Evolutionary conservation across 1,139 yeast genomes (phyloP), one percentile per base, ranked within the genome.

Genomic region (Wickerhamomyces sp.): DNA sequence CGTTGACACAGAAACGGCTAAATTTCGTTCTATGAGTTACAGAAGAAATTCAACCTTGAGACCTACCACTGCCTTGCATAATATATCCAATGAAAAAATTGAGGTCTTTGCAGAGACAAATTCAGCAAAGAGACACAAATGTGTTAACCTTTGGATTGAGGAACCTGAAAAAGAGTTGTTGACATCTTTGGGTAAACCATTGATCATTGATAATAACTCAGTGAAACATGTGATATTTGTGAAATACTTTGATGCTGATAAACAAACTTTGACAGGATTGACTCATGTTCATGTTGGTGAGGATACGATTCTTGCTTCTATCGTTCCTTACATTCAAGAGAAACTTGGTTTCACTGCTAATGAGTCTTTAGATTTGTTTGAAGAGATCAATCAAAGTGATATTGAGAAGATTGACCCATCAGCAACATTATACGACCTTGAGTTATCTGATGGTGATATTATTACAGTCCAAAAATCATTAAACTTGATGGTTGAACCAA

Each of bases 381-480:
- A 89, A 58, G 97, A 89, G 51, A 62, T 86, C 25, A 76, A 81
- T 35, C 79, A 80, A 4, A 67, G 68, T 3, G 73, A 75, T 52
- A 68, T 86, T 33, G 85, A 80, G 26, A 54, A 55, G 16, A n/a
- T 51, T 3, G 31, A 23, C n/a, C 30, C 37, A 4, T 2, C 14
- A 6, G 8, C 22, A 4, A 64, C 83, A 0, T 74, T 82, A 45
- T 75, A 72, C 43, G 72, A 75, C 42, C 68, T 75, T 25, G 96
- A 88, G 52, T 59, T 89, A 25, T 70, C 71, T 14, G 78, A 72
- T 45, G 96, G 96, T 45, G 96, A 88, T 54, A 83, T 89, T 12
- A 58, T 89, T 13, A 68, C 84, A 20, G 71, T 83, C 34, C 81
- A 81, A 39, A 55, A 57, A 27, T 22, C 38, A 5, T 57, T 47